Evolutionary conservation across 805 yeast genomes (phyloP).

Genomic region (Cyberlindnera amylophila): DNA sequence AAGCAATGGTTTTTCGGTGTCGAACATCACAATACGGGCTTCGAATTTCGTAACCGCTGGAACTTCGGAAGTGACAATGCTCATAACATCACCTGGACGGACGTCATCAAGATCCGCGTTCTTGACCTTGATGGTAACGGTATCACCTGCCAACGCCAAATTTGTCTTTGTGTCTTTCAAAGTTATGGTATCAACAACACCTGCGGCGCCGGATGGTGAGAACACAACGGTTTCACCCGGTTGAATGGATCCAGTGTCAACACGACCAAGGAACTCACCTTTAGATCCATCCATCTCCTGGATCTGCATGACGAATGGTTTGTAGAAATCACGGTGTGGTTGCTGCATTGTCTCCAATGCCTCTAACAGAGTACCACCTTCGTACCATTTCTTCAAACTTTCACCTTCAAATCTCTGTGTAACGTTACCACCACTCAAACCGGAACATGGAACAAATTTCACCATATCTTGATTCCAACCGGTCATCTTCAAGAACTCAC

Average conservation of each 20-base stretch:
- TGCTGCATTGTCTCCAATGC: constrained; percentile 83
- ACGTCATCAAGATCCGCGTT: constrained; percentile 85
- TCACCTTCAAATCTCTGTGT: constrained; percentile 69
- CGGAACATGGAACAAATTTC: constrained; percentile 88
- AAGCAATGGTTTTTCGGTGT: constrained; percentile 90
- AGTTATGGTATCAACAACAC: constrained; percentile 86
- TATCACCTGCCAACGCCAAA: constrained; percentile 89
- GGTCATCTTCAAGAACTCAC: constrained; percentile 79
- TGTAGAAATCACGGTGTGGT: constrained; percentile 76
- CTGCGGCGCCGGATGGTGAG: constrained; percentile 88
- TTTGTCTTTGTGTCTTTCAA: constrained; percentile 81
- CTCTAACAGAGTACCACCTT: constrained; percentile 73
- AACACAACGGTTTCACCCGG: constrained; percentile 87
- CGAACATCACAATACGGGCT: constrained; percentile 83
- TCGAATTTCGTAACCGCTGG: constrained; percentile 72
- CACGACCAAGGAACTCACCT: constrained; percentile 92
- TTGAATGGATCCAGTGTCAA: constrained; percentile 88
- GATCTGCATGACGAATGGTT: constrained; percentile 86
- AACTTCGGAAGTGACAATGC: constrained; percentile 88
- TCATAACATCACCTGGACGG: constrained; percentile 90
- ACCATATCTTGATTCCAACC: constrained; percentile 81
- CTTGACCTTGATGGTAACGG: constrained; percentile 88
- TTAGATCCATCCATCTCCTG: constrained; percentile 82
- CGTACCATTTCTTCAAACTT: constrained; percentile 27
- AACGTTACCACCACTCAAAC: constrained; percentile 90